Evolutionary conservation across 1,284 basidiomycete species (phyloP).

Genomic region (Fistulinella cinereoalba): DNA sequence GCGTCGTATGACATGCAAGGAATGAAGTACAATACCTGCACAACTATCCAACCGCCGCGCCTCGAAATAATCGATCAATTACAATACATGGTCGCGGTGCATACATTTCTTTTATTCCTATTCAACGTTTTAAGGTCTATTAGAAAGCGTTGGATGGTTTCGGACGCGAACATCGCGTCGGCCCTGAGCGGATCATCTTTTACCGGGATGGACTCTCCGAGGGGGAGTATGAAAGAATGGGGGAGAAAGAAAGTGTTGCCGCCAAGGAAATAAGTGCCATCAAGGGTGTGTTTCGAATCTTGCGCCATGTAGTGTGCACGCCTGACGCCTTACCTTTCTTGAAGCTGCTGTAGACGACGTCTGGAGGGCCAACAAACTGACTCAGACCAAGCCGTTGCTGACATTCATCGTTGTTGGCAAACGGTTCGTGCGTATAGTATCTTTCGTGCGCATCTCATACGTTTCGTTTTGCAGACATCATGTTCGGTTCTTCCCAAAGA

Average conservation of each 20-base stretch:
- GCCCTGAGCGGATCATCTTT: constrained; percentile 43
- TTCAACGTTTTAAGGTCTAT: too few relatives aligned
- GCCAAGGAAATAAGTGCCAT: constrained; percentile 46
- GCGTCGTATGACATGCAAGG: constrained; percentile 33
- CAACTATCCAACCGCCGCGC: constrained; percentile 35
- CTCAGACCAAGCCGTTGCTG: constrained; percentile 18
- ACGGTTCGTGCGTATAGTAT: constrained; percentile 27
- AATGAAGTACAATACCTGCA: constrained; percentile 26
- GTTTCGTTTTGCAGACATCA: constrained; percentile 31
- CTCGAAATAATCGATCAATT: constrained; percentile 37
- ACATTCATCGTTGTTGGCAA: constrained; percentile 44
- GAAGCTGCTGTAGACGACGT: constrained; percentile 28
- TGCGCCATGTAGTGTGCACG: neutral
- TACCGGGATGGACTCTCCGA: constrained; percentile 68
- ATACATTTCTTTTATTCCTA: too few relatives aligned
- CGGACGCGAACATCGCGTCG: neutral
- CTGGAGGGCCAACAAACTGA: constrained; percentile 10
- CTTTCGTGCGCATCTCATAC: neutral
- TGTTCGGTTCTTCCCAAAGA: constrained; percentile 43
- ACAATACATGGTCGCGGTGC: constrained; percentile 28
- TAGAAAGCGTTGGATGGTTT: constrained; percentile 29
- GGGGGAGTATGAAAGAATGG: constrained; percentile 55
- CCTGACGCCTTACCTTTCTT: neutral
- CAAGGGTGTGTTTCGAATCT: constrained; percentile 34
- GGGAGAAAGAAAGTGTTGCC: too few relatives aligned